Evolutionary conservation across 2,329 filamentous ascomycete species (phyloP), one percentile per base, ranked within the genome.

Genomic region (Phyllosticta citribraziliensis): DNA sequence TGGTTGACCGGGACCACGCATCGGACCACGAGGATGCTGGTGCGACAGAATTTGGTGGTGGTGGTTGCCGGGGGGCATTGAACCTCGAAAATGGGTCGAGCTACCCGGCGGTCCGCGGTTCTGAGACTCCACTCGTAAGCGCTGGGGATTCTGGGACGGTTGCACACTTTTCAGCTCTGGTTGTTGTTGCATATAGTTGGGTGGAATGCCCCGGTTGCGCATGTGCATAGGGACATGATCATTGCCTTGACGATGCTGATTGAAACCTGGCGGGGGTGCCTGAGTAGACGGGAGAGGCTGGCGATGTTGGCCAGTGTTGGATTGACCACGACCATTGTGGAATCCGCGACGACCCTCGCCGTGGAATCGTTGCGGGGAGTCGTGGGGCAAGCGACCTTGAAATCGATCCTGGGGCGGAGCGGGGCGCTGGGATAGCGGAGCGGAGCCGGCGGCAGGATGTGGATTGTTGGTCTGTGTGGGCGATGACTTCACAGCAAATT

Each of bases 191-290:
- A 17, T 30, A 8, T 56, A 35, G 47, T 35, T 35, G n/a, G 40
- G 8, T 8, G 40, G 40, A n/a, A 47, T 8, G n/a, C 52, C 56
- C 22, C 58, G 58, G 11, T 56, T 20, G 25, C 58, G 58, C 58
- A 60, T 60, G 14, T 60, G 35, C 4, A 52, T 53, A 24, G 58
- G 58, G 12, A 60, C 58, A 33, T 60, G 55, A 1, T 52, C 58
- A n/a, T 53, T 40, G 53, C 53, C 55, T 20, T n/a, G n/a, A 5
- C 52, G 58, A 1, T 20, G 58, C n/a, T 53, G 40, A 5, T 33
- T 27, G 17, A 60, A 56, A 12, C 53, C 40, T 35, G 55, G 53
- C 17, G 55, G 58, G 33, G 35, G 53, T 22, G 55, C 52, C 40
- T 60, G 58, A 50, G 58, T 53, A 24, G 58, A 56, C 2, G n/a